These are phyloP conservation scores for Rhododendron ferrugineum DNA, from an alignment of 148 eudicot genomes.

Conservation along the genomic window DNA sequence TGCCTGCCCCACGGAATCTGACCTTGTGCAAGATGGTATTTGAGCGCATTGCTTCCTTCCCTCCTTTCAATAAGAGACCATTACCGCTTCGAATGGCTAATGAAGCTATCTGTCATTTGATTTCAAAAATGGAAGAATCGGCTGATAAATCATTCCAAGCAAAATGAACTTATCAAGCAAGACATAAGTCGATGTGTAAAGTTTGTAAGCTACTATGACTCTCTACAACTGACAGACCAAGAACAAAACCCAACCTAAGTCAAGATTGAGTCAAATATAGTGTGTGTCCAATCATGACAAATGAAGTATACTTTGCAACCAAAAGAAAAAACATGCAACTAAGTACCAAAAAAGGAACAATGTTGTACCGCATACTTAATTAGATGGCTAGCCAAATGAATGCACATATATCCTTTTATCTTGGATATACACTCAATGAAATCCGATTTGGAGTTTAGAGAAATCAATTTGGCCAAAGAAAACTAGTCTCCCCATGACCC, in stretches of 20 bases:
- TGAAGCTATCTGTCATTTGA: slow-evolving; percentile 67
- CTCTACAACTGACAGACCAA: background rate
- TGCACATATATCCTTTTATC: background rate
- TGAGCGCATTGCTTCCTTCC: slow-evolving; percentile 83
- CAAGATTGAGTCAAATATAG: background rate
- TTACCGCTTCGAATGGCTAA: slow-evolving; percentile 89
- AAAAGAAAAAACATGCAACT: background rate
- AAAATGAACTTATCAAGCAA: background rate
- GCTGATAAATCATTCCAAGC: background rate
- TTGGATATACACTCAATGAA: background rate
- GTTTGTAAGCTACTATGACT: background rate
- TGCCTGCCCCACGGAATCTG: slow-evolving; percentile 4
- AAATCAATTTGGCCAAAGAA: background rate
- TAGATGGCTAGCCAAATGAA: background rate
- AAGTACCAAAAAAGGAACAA: background rate
- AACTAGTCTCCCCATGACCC: background rate
- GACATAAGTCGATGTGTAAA: background rate
- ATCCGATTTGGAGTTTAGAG: background rate
- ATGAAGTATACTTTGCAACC: background rate
- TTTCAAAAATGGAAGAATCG: background rate
- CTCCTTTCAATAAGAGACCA: slow-evolving; percentile 91
- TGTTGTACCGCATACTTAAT: background rate
- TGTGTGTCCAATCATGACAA: background rate
- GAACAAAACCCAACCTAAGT: background rate
- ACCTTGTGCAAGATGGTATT: slow-evolving; percentile 89